A percentile compares a stretch with the other conserved stretches of the same genome.
These are phyloP conservation scores for Aspergillus baeticus DNA, from an alignment of 495 filamentous ascomycete genomes.

Conservation along the genomic window DNA sequence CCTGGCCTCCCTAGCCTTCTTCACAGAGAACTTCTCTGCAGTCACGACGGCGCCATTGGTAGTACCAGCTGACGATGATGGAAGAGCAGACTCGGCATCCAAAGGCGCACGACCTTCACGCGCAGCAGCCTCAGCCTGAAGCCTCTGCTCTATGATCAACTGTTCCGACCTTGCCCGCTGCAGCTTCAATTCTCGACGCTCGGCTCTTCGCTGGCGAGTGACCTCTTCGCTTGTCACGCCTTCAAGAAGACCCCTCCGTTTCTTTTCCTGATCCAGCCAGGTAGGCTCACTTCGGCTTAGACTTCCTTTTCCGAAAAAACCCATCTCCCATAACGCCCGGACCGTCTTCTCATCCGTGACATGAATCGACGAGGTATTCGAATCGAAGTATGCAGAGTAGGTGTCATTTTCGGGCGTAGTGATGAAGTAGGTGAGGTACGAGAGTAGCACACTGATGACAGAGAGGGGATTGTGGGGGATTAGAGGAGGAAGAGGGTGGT, in stretches of 20 bases:
- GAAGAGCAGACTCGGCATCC: conserved; percentile 10
- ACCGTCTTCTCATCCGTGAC: conserved; percentile 74
- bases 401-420: conserved; percentile 67
- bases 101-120: conserved; percentile 24
- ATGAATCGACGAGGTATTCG: conserved; percentile 78
- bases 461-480: conserved; percentile 93
- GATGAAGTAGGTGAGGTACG: conserved; percentile 71
- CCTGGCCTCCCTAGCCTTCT: conserved; percentile 40
- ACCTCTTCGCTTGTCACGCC: conserved; percentile 71
- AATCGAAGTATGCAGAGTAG: conserved; percentile 74
- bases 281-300: conserved; percentile 91
- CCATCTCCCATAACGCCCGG: conserved; percentile 85
- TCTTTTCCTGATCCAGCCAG: conserved; percentile 83
- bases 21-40: conserved; percentile 41
- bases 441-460: conserved; percentile 71
- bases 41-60: conserved; percentile 19
- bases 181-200: conserved; percentile 81
- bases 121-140: conserved; percentile 57
- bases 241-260: conserved; percentile 60
- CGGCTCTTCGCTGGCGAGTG: conserved; percentile 73
- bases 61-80: conserved; percentile 18
- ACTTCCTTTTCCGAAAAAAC: conserved; percentile 93
- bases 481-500: conserved; percentile 81
- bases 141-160: conserved; percentile 71
- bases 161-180: conserved; percentile 84